Evolutionary conservation across 2,329 filamentous ascomycete species (phyloP), one percentile per base, ranked within the genome.

Genomic region (Leptoxyphium fumago): DNA sequence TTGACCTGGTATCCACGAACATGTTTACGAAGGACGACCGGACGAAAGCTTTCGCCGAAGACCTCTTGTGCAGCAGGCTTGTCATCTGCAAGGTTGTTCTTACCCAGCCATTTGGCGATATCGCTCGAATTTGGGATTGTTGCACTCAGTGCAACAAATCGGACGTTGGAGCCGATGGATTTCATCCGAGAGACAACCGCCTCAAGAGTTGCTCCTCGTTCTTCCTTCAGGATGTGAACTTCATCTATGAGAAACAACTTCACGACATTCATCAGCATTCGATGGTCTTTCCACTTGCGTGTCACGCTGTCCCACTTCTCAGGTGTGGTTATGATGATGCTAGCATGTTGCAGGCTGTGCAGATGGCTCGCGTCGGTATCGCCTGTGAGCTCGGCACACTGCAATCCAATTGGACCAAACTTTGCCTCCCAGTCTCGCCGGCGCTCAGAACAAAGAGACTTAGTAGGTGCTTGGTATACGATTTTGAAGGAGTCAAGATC

Each of bases 291-390:
- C 86, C 86, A 93, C 56, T 85, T 88, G 14, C 85, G 72, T 0
- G 86, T 93, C 59, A 91, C 80, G 47, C 84, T 89, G 57, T 94
- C 85, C 85, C 85, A 93, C 56, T 93, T 93, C 61, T 94, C 85
- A 0, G 86, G 85, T 0, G 85, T 94, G 0, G 86, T 91, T 48
- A 93, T 73, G 51, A 94, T 89, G 49, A 94, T 84, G 40, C 79
- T 80, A 2, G 84, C 84, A 52, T 71, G 76, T 47, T 85, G 79
- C 5, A 89, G 80, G 43, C 73, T 75, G 17, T 70, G 70, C 46
- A 87, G 69, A 51, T 88, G 78, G 5, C 66, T 63, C 42, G 73
- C 68, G 32, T 83, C 79, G 0, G 83, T 88, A 56, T 93, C 86
- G 1, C 86, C 85, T 2, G 86, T 94, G 45, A 93, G 70, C 58